These are phyloP conservation scores for Rhizopus microsporus DNA, from an alignment of 371 early-diverging fungal species.

Conservation along the genomic window DNA sequence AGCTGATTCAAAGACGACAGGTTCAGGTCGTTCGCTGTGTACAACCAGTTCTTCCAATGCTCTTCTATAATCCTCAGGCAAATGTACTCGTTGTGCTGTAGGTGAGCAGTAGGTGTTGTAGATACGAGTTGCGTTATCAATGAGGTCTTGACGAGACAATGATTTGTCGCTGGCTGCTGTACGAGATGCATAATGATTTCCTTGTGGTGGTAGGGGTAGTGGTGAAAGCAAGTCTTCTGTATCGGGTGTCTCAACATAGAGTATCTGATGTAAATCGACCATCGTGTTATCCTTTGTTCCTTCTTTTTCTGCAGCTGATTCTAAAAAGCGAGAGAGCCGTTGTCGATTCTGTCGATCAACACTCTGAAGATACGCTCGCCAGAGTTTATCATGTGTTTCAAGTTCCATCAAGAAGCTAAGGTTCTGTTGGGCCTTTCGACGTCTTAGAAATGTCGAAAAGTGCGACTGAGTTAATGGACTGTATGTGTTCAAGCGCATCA, in stretches of 20 bases:
- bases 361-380: conserved; percentile 42
- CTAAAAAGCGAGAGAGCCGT: conserved; percentile 35
- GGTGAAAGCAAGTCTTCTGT: conserved; percentile 31
- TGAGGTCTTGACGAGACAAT: conserved; percentile 38
- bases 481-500: conserved; percentile 42
- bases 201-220: conserved; percentile 14
- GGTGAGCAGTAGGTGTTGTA: conserved; percentile 44
- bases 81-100: conserved; percentile 39
- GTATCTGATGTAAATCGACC: conserved; percentile 3
- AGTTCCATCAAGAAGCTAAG: conserved; percentile 47
- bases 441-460: conserved; percentile 39
- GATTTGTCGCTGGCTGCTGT: conserved; percentile 23
- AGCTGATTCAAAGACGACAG: conserved; percentile 50
- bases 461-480: conserved; percentile 45
- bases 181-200: conserved; percentile 35
- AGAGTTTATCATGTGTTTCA: conserved; percentile 50
- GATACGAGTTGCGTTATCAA: conserved; percentile 48
- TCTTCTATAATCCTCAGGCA: conserved; percentile 48
- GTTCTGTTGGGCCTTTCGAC: conserved; percentile 43
- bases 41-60: conserved; percentile 45
- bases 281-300: conserved; percentile 9
- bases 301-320: conserved; percentile 28
- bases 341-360: conserved; percentile 37
- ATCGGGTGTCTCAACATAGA: conserved; percentile 30
- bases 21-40: conserved; percentile 45